Percentiles rank a stretch among this genome's conserved stretches.
Conservation (phyloP, 176 grass and related monocot species). For the Microstegium vimineum region DNA sequence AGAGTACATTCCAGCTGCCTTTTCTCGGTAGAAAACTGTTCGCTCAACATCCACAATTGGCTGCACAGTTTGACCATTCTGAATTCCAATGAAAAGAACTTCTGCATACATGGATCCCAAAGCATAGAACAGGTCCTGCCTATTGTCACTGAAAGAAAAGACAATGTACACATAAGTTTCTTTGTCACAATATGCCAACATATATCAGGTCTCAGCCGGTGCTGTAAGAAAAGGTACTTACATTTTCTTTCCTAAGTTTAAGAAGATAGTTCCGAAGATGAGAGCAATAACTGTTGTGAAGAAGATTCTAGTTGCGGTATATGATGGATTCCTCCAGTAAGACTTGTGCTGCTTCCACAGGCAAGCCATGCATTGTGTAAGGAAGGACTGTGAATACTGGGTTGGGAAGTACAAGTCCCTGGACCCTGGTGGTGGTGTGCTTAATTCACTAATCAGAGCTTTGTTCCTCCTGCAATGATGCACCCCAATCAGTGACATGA, state of each 20-base stretch:
- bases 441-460: conserved; percentile 69
- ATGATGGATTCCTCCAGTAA: conserved; percentile 94
- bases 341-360: conserved; percentile 92
- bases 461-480: conserved; percentile 75
- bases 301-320: conserved; percentile 91
- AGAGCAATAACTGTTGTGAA: conserved; percentile 81
- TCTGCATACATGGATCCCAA: conserved; percentile 90
- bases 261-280: conserved; percentile 89
- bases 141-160: conserved; percentile 43
- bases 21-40: conserved; percentile 94
- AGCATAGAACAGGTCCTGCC: conserved; percentile 71
- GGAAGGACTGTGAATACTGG: conserved; percentile 62
- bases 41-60: conserved; percentile 87
- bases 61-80: conserved; percentile 89
- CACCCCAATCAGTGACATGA: conserved; percentile 14
- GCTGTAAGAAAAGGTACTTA: conserved; percentile 40
- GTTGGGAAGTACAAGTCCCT: conserved; percentile 69
- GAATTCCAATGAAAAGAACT: conserved; percentile 88
- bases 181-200: neutral
- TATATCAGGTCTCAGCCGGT: neutral
- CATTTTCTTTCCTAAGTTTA: conserved; percentile 77
- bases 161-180: conserved; percentile 7
- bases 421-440: conserved; percentile 63
- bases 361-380: conserved; percentile 79
- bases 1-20: conserved; percentile 93